Percentiles rank a stretch among this genome's conserved stretches.
These are phyloP conservation scores for Citrullus mucosospermus DNA, from an alignment of 306 rosid species.

Conservation along the genomic window DNA sequence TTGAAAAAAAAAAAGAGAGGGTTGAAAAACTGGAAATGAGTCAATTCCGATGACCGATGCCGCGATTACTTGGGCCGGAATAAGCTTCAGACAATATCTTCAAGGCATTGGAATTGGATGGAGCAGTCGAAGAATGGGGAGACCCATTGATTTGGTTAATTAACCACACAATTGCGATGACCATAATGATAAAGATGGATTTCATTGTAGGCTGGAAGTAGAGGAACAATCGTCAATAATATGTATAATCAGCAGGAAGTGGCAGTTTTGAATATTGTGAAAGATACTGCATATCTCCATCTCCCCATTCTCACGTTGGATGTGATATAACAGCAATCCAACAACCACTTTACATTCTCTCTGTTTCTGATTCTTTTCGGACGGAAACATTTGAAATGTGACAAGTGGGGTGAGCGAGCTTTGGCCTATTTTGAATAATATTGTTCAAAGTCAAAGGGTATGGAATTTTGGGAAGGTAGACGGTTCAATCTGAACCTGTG, in stretches of 20 bases:
- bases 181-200: not conserved
- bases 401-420: not conserved
- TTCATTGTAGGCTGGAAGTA: not conserved
- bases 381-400: not conserved
- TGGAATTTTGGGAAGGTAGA: not conserved
- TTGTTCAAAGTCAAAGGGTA: not conserved
- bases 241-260: too few species aligned
- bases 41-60: too few species aligned
- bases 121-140: not conserved
- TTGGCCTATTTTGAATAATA: not conserved
- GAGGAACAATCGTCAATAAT: too few species aligned
- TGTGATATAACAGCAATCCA: not conserved
- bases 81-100: too few species aligned
- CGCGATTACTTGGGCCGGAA: too few species aligned
- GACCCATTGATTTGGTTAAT: not conserved
- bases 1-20: too few species aligned
- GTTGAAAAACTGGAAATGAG: too few species aligned
- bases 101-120: too few species aligned
- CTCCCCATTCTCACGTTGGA: not conserved
- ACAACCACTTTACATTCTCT: not conserved
- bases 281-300: not conserved
- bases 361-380: not conserved
- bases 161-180: not conserved
- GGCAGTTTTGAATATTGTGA: not conserved
- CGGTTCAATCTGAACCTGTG: not conserved